phyloP scores from a whole-genome alignment of 2,329 filamentous ascomycete genomes.

The Colletotrichum sp. region DNA sequence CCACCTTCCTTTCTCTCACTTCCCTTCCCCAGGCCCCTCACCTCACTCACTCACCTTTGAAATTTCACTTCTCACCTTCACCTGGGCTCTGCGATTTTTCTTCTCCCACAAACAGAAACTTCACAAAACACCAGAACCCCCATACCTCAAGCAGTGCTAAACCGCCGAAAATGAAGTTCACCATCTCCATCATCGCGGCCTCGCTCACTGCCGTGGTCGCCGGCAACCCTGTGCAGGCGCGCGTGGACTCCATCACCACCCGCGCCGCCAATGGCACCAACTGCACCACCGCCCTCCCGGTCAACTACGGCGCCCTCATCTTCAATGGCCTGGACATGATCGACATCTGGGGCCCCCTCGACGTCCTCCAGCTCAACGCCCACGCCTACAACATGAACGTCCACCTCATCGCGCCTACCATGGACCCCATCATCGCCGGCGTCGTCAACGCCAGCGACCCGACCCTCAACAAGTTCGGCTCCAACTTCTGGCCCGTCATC shows the following conservation, averaged over 20 bases:
- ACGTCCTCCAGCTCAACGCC: constrained; percentile 24
- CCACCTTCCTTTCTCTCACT: background rate
- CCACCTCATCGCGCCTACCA: constrained; percentile 42
- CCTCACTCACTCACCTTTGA: background rate
- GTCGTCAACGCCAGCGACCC: constrained; percentile 9
- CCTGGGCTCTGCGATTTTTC: background rate
- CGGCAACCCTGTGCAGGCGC: background rate
- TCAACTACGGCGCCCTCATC: constrained; percentile 23
- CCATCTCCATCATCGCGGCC: background rate
- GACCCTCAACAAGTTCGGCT: constrained; percentile 37
- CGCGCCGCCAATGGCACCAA: background rate
- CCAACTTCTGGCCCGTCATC: constrained; percentile 39
- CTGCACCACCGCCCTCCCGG: background rate
- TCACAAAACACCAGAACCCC: background rate
- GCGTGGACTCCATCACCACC: background rate
- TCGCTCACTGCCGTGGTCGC: background rate
- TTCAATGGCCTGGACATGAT: constrained; percentile 25
- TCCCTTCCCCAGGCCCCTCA: background rate
- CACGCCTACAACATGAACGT: constrained; percentile 37
- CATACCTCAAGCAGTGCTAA: background rate
- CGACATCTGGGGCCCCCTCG: constrained; percentile 26
- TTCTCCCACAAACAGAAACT: background rate
- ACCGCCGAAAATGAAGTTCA: background rate
- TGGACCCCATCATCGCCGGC: constrained; percentile 45
- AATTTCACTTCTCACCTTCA: background rate